A percentile compares a stretch with the other conserved stretches of the same genome.
These are phyloP conservation scores for Verticillium klebahnii DNA, from an alignment of 2,329 filamentous ascomycete genomes.

Conservation along the genomic window DNA sequence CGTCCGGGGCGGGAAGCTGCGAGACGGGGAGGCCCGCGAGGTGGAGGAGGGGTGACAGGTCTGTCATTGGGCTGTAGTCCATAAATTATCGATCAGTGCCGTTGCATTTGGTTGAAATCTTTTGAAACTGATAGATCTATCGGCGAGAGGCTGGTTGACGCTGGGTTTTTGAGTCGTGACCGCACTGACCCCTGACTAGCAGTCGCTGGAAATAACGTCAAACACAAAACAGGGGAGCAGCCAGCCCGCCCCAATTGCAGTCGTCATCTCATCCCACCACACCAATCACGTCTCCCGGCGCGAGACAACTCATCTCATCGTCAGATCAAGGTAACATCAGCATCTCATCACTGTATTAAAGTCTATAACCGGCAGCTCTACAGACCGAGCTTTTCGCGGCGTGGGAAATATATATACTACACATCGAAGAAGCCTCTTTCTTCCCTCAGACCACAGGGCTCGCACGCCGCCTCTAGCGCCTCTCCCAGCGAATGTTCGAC, in stretches of 20 bases:
- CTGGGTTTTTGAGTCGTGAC: no score
- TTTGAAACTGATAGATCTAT: no score
- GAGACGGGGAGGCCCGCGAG: conserved; percentile 45
- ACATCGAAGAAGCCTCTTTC: background rate
- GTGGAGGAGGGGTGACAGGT: conserved; percentile 34
- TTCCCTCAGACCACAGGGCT: background rate
- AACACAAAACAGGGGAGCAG: no score
- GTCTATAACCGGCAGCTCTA: background rate
- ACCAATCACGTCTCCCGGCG: no score
- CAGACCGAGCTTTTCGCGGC: background rate
- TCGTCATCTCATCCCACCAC: no score
- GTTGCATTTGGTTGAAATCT: no score
- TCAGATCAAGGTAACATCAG: background rate
- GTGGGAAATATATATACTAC: background rate
- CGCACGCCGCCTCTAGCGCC: conserved; percentile 37
- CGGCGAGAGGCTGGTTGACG: no score
- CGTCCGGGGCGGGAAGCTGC: conserved; percentile 39
- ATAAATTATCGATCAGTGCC: background rate
- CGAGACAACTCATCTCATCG: no score
- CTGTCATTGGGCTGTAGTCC: conserved; percentile 24
- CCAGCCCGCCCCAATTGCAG: background rate
- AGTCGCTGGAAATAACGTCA: no score
- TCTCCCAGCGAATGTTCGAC: conserved; percentile 72
- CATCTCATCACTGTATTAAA: conserved; percentile 2
- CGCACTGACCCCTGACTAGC: no score